phyloP scores from a whole-genome alignment of 2,329 filamentous ascomycete genomes.

The Colletotrichum sp. region DNA sequence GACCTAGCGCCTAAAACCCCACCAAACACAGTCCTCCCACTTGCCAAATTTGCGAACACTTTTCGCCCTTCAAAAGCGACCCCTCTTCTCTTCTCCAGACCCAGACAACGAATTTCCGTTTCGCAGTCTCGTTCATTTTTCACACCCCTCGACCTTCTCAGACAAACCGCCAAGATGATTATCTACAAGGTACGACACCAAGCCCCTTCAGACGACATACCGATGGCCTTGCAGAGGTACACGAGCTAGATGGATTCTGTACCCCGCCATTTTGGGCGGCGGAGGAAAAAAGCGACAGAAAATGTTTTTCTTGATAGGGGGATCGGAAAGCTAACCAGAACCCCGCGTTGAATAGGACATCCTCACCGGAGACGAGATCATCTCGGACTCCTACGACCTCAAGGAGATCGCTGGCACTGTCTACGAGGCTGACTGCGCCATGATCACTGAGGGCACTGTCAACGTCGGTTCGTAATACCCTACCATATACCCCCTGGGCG shows the following conservation, averaged over 20 bases:
- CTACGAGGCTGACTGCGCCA: constrained; percentile 91
- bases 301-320: background rate
- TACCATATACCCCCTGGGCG: background rate
- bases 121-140: constrained; percentile 29
- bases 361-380: constrained; percentile 89
- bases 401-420: constrained; percentile 80
- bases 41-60: constrained; percentile 26
- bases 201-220: background rate
- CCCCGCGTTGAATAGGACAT: constrained; percentile 70
- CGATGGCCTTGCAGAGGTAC: background rate
- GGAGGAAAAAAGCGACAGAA: background rate
- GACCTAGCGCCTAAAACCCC: constrained; percentile 24
- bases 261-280: background rate
- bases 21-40: constrained; percentile 25
- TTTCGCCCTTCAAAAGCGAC: constrained; percentile 21
- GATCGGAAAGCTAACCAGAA: constrained; percentile 21
- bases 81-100: constrained; percentile 16
- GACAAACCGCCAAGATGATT: constrained; percentile 67
- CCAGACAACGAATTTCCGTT: constrained; percentile 19
- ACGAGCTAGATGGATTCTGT: background rate
- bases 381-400: constrained; percentile 92
- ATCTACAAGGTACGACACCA: constrained; percentile 67
- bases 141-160: constrained; percentile 31
- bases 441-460: constrained; percentile 81
- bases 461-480: constrained; percentile 66